Evolutionary conservation across 805 yeast species (phyloP).

Genomic region (Candida railenensis): DNA sequence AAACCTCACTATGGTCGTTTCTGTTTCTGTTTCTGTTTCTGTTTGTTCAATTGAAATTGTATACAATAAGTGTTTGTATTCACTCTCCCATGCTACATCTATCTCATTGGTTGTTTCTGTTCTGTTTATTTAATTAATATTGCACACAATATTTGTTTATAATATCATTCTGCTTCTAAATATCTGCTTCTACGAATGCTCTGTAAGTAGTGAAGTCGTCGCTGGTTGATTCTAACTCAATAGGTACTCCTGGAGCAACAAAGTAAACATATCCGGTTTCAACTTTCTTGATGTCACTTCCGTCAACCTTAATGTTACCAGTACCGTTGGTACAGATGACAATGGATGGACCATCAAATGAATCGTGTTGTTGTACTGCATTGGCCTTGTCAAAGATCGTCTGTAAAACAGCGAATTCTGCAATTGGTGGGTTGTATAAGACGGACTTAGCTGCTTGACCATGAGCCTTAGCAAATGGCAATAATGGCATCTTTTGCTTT

Average conservation of each 20-base stretch:
- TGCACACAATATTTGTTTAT: neutral
- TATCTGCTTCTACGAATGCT: slow-evolving; percentile 69
- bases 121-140: neutral
- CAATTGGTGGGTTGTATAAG: slow-evolving; percentile 93
- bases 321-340: slow-evolving; percentile 79
- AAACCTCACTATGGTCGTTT: too few relatives aligned
- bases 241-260: slow-evolving; percentile 71
- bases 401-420: slow-evolving; percentile 91
- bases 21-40: too few relatives aligned
- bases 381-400: slow-evolving; percentile 56
- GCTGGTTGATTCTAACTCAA: slow-evolving; percentile 56
- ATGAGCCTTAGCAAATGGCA: slow-evolving; percentile 52
- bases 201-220: slow-evolving; percentile 75
- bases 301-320: slow-evolving; percentile 55
- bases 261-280: slow-evolving; percentile 80
- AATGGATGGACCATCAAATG: slow-evolving; percentile 83
- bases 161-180: neutral
- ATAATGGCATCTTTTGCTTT: slow-evolving; percentile 85
- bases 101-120: too few relatives aligned
- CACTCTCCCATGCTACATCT: too few relatives aligned
- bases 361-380: slow-evolving; percentile 55
- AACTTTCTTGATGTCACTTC: slow-evolving; percentile 34
- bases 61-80: too few relatives aligned
- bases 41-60: too few relatives aligned
- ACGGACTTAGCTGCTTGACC: slow-evolving; percentile 63